A percentile compares a stretch with the other conserved stretches of the same genome.
Evolutionary conservation across 1,284 basidiomycete species (phyloP).

Genomic region (Neolentinus lepideus): DNA sequence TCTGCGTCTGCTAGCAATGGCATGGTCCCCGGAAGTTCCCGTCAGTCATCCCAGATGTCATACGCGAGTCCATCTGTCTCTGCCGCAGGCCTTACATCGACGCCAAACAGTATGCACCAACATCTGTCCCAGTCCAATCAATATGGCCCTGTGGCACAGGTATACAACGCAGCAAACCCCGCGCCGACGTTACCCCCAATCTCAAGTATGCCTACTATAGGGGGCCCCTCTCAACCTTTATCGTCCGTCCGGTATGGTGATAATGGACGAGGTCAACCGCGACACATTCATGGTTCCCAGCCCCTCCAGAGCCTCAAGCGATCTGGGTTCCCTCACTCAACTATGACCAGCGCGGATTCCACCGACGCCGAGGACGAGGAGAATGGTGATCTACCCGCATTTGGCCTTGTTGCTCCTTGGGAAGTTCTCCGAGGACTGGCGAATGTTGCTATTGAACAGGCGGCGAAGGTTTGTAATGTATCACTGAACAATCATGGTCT

Average conservation of each 20-base stretch:
- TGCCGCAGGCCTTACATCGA: background rate
- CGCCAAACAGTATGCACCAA: background rate
- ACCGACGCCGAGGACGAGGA: constrained; percentile 71
- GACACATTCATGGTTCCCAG: constrained; percentile 24
- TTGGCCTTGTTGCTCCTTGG: constrained; percentile 76
- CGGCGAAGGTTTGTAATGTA: constrained; percentile 50
- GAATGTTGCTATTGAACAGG: constrained; percentile 71
- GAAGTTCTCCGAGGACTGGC: constrained; percentile 75
- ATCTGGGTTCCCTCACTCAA: constrained; percentile 49
- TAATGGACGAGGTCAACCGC: constrained; percentile 27
- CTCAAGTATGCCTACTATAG: background rate
- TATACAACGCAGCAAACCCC: background rate
- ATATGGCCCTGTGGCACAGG: background rate
- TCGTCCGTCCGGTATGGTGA: constrained; percentile 55
- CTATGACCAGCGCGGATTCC: constrained; percentile 67
- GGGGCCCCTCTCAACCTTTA: background rate
- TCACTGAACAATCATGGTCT: background rate
- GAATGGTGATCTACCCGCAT: constrained; percentile 70
- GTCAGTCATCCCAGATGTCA: background rate
- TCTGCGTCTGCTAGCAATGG: background rate
- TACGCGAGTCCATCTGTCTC: background rate
- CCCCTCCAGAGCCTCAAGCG: constrained; percentile 44
- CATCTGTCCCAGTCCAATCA: background rate
- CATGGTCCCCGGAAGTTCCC: background rate
- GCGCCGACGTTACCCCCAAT: background rate